phyloP scores from a whole-genome alignment of 208 protist species.

The Wallacemonas sp. region DNA sequence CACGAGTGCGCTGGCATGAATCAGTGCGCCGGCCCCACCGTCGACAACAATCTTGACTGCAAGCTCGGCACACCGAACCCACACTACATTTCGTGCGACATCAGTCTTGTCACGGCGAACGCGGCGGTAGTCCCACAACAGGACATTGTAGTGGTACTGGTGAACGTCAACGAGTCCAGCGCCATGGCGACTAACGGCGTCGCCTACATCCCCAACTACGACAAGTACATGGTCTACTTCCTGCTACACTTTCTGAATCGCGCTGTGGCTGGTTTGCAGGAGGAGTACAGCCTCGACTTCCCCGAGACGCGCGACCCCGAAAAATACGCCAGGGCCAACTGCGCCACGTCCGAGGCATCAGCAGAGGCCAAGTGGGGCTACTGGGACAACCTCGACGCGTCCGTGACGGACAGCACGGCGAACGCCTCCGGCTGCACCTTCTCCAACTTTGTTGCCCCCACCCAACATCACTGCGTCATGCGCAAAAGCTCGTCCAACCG shows the following conservation, averaged over 20 bases:
- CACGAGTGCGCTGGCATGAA: constrained; percentile 27
- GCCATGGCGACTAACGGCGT: constrained; percentile 39
- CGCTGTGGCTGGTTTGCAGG: constrained; percentile 42
- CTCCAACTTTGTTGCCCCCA: constrained; percentile 50
- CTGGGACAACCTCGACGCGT: constrained; percentile 25
- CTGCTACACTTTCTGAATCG: constrained; percentile 67
- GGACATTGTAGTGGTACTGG: constrained; percentile 60
- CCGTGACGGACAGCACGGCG: neutral
- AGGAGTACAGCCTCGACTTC: constrained; percentile 65
- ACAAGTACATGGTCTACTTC: constrained; percentile 53
- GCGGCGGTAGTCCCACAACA: constrained; percentile 28
- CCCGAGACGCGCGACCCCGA: constrained; percentile 4
- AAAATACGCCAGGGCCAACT: constrained; percentile 38
- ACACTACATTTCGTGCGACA: constrained; percentile 40
- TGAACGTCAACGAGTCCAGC: constrained; percentile 37
- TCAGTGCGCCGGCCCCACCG: constrained; percentile 13
- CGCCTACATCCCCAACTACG: constrained; percentile 47
- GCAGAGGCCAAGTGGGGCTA: constrained; percentile 34
- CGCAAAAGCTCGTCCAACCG: constrained; percentile 33
- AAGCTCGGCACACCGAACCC: constrained; percentile 36
- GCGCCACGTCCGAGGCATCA: constrained; percentile 18
- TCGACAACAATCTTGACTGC: constrained; percentile 51
- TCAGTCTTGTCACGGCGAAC: constrained; percentile 26
- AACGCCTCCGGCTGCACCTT: constrained; percentile 43
- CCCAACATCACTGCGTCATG: constrained; percentile 51